Evolutionary conservation across 768 basidiomycete species (phyloP).

Genomic region (Chalciporus chontae): DNA sequence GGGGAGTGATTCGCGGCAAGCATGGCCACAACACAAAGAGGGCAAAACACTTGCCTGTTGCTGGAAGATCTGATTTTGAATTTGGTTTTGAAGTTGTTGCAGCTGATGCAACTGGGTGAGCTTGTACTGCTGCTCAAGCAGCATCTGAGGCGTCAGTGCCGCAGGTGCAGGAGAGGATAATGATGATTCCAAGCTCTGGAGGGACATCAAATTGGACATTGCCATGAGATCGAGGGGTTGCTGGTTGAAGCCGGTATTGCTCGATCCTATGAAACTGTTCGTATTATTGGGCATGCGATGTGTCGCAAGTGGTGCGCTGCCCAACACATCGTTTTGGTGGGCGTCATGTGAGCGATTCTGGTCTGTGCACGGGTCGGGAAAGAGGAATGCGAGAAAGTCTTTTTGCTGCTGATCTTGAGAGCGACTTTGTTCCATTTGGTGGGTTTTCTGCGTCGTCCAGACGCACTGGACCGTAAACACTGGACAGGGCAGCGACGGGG

Average conservation of each 20-base stretch:
- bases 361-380: slow-evolving; percentile 28
- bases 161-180: slow-evolving; percentile 18
- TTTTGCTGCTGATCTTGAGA: slow-evolving; percentile 33
- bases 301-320: not conserved
- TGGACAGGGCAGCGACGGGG: not conserved
- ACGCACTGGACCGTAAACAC: not conserved
- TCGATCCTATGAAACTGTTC: slow-evolving; percentile 8
- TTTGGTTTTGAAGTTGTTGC: slow-evolving; percentile 77
- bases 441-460: not conserved
- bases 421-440: slow-evolving; percentile 22
- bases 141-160: slow-evolving; percentile 41
- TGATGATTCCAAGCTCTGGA: slow-evolving; percentile 40
- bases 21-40: not conserved
- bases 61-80: slow-evolving; percentile 85
- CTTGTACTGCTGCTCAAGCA: slow-evolving; percentile 76
- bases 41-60: slow-evolving; percentile 62
- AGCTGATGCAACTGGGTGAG: slow-evolving; percentile 73
- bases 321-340: slow-evolving; percentile 16
- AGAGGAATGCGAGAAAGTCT: slow-evolving; percentile 34
- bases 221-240: slow-evolving; percentile 46
- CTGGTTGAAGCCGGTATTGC: slow-evolving; percentile 16
- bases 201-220: slow-evolving; percentile 47
- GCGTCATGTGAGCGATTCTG: slow-evolving; percentile 24
- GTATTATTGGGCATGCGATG: slow-evolving; percentile 15
- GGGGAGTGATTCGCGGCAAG: not conserved